These are phyloP conservation scores for Davidsoniella eucalypti DNA, from an alignment of 2,329 filamentous ascomycete species.

Conservation along the genomic window DNA sequence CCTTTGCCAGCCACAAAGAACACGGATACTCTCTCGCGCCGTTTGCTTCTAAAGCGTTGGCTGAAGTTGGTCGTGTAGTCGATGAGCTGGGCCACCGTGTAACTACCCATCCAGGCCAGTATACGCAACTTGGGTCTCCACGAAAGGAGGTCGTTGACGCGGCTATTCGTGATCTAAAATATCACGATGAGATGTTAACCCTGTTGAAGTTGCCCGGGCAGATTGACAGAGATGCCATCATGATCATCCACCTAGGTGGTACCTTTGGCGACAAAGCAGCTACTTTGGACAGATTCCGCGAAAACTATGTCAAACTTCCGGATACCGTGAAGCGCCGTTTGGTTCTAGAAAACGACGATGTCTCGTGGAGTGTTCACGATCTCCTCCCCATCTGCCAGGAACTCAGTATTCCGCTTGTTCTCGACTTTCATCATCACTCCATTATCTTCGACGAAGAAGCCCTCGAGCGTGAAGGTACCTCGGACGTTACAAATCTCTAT, in stretches of 20 bases:
- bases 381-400: conserved; percentile 81
- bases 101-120: conserved; percentile 84
- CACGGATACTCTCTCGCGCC: conserved; percentile 74
- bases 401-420: conserved; percentile 78
- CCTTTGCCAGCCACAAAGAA: conserved; percentile 76
- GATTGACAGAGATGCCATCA: conserved; percentile 69
- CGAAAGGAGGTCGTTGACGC: conserved; percentile 59
- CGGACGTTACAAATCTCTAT: conserved; percentile 59
- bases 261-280: conserved; percentile 73
- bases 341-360: conserved; percentile 88
- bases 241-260: conserved; percentile 90
- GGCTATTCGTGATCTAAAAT: conserved; percentile 67
- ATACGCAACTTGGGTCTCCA: conserved; percentile 80
- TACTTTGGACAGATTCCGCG: conserved; percentile 60
- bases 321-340: conserved; percentile 60
- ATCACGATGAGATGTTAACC: conserved; percentile 71
- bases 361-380: conserved; percentile 84
- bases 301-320: conserved; percentile 53
- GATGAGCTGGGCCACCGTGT: conserved; percentile 67
- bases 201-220: conserved; percentile 64
- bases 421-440: conserved; percentile 93
- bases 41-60: conserved; percentile 65
- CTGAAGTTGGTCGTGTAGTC: conserved; percentile 59
- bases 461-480: conserved; percentile 72
- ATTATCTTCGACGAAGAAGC: conserved; percentile 69